Evolutionary conservation across 805 yeast genomes (phyloP).

Genomic region (Metschnikowia arizonensis): DNA sequence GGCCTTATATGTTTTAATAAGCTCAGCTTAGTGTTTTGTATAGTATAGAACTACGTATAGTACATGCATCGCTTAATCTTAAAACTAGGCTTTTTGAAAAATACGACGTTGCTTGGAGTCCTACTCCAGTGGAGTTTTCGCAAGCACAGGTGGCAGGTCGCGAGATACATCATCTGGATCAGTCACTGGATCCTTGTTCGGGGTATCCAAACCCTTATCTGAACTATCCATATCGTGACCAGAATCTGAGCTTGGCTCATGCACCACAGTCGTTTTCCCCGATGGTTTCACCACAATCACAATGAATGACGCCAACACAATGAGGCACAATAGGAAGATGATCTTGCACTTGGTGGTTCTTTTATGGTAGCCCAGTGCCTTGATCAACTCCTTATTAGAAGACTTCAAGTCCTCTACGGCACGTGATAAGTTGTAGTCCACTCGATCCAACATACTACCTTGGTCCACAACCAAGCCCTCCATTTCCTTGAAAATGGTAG

Average conservation of each 20-base stretch:
- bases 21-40: not conserved
- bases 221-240: not conserved
- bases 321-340: slow-evolving; percentile 64
- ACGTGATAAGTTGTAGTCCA: slow-evolving; percentile 83
- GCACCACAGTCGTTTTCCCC: slow-evolving; percentile 25
- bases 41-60: not conserved
- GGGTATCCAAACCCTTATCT: no score
- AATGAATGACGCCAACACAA: slow-evolving; percentile 69
- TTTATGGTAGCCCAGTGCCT: slow-evolving; percentile 79
- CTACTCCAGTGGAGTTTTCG: not conserved
- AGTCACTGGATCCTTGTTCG: not conserved
- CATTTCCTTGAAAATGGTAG: slow-evolving; percentile 89
- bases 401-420: slow-evolving; percentile 71
- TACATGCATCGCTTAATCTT: not conserved
- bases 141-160: slow-evolving; percentile 10
- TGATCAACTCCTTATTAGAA: slow-evolving; percentile 72
- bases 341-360: slow-evolving; percentile 88
- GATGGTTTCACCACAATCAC: slow-evolving; percentile 66
- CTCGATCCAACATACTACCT: slow-evolving; percentile 89
- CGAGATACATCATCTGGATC: not conserved
- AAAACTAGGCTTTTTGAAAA: no score
- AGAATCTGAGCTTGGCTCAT: slow-evolving; percentile 11
- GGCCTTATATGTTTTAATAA: slow-evolving; percentile 11
- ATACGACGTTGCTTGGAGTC: not conserved
- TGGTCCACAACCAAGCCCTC: slow-evolving; percentile 91